These are phyloP conservation scores for Elsinoe ampelina DNA, from an alignment of 2,329 filamentous ascomycete genomes.

Conservation along the genomic window DNA sequence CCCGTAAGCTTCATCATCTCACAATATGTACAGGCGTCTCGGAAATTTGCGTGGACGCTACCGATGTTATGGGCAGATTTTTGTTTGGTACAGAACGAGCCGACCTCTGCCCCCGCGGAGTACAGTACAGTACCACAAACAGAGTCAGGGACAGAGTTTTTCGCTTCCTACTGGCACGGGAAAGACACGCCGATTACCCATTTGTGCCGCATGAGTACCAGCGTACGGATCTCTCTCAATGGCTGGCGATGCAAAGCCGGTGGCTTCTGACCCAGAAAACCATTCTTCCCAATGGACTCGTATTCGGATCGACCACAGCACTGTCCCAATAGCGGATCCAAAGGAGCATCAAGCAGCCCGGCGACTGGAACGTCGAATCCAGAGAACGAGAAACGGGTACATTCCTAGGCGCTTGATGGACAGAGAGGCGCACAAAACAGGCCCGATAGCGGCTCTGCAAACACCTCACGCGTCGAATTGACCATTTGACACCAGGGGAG, in stretches of 20 bases:
- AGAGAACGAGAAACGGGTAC: background rate
- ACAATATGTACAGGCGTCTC: background rate
- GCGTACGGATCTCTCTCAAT: background rate
- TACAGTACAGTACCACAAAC: background rate
- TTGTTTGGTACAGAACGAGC: constrained; percentile 1
- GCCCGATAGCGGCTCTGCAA: constrained; percentile 2
- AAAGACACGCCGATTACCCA: background rate
- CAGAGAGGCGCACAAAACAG: background rate
- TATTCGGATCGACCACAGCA: background rate
- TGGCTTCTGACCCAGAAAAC: background rate
- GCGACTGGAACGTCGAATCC: constrained; percentile 2
- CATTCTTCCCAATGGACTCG: background rate
- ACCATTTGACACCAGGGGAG: background rate
- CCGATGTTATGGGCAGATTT: background rate
- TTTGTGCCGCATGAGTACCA: background rate
- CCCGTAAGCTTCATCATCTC: background rate
- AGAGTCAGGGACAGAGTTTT: background rate
- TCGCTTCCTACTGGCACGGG: background rate
- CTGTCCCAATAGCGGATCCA: background rate
- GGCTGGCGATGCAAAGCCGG: background rate
- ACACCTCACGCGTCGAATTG: background rate
- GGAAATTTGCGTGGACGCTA: background rate
- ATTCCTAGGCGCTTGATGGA: background rate
- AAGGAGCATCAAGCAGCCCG: background rate
- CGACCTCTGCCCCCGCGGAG: background rate